phyloP scores from a whole-genome alignment of 2,329 filamentous ascomycete genomes.

The Botryosphaeria agaves region DNA sequence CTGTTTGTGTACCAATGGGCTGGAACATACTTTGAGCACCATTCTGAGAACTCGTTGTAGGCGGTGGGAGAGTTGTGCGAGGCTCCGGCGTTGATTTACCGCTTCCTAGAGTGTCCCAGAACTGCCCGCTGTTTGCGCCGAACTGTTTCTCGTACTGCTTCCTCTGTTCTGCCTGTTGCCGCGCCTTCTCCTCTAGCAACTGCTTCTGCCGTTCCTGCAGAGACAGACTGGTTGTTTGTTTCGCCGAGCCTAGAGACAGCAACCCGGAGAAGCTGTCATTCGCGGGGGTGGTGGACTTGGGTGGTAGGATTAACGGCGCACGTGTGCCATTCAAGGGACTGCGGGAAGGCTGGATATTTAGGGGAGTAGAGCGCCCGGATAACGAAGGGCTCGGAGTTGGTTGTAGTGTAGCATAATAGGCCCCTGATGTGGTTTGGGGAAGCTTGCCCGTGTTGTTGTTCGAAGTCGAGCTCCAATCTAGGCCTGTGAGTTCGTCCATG shows the following conservation, averaged over 20 bases:
- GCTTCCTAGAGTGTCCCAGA: conserved; percentile 57
- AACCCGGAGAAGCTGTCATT: conserved; percentile 66
- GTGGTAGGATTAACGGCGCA: conserved; percentile 24
- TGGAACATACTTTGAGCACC: no score
- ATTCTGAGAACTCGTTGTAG: no score
- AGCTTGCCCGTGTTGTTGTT: conserved; percentile 4
- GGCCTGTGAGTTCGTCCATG: conserved; percentile 32
- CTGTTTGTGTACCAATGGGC: no score
- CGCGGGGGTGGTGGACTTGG: conserved; percentile 33
- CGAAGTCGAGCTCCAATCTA: conserved; percentile 25
- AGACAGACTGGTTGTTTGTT: conserved; percentile 50
- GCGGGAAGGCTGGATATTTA: conserved; percentile 21
- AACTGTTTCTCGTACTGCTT: conserved; percentile 61
- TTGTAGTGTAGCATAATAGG: conserved; percentile 10
- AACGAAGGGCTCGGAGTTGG: conserved; percentile 16
- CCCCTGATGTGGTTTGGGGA: conserved; percentile 4
- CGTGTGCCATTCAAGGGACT: conserved; percentile 15
- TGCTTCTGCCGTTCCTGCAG: conserved; percentile 48
- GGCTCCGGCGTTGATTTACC: conserved; percentile 26
- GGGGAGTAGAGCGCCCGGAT: conserved; percentile 21
- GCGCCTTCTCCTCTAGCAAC: conserved; percentile 60
- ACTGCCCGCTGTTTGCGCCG: conserved; percentile 46
- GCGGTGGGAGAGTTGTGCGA: conserved; percentile 27
- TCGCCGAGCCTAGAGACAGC: conserved; percentile 44
- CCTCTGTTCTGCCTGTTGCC: conserved; percentile 57